phyloP scores from a whole-genome alignment of 306 rosid genomes.

The Geum urbanum region DNA sequence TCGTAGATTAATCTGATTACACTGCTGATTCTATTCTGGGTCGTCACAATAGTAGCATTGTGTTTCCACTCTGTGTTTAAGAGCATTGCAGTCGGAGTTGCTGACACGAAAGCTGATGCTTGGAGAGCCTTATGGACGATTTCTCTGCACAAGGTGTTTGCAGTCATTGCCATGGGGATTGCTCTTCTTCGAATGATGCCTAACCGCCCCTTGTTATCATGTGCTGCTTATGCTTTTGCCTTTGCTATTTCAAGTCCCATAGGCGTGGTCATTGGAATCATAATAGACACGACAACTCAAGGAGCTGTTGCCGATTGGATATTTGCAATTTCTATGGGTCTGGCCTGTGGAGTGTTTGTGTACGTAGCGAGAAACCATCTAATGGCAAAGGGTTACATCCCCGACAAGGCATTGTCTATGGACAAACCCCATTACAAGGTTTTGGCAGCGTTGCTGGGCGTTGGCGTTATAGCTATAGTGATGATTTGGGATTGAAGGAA shows the following conservation, averaged over 20 bases:
- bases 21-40: too few species aligned
- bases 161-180: slow-evolving; percentile 85
- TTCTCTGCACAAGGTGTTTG: slow-evolving; percentile 70
- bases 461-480: slow-evolving; percentile 73
- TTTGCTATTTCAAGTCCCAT: slow-evolving; percentile 79
- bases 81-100: slow-evolving; percentile 80
- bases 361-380: slow-evolving; percentile 72
- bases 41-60: too few species aligned
- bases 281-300: slow-evolving; percentile 64
- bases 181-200: slow-evolving; percentile 82
- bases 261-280: slow-evolving; percentile 68
- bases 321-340: slow-evolving; percentile 70
- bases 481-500: slow-evolving; percentile 73
- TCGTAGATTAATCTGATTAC: too few species aligned
- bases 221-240: slow-evolving; percentile 63
- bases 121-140: slow-evolving; percentile 96
- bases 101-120: slow-evolving; percentile 62
- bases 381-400: slow-evolving; percentile 51
- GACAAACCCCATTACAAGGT: slow-evolving; percentile 47
- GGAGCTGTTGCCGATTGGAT: slow-evolving; percentile 70
- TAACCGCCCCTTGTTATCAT: slow-evolving; percentile 49
- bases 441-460: slow-evolving; percentile 54
- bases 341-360: slow-evolving; percentile 80
- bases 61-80: slow-evolving; percentile 86
- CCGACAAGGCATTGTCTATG: slow-evolving; percentile 30